Conservation (phyloP, 441 rosid genomes). For the Bruguiera hainesii region DNA sequence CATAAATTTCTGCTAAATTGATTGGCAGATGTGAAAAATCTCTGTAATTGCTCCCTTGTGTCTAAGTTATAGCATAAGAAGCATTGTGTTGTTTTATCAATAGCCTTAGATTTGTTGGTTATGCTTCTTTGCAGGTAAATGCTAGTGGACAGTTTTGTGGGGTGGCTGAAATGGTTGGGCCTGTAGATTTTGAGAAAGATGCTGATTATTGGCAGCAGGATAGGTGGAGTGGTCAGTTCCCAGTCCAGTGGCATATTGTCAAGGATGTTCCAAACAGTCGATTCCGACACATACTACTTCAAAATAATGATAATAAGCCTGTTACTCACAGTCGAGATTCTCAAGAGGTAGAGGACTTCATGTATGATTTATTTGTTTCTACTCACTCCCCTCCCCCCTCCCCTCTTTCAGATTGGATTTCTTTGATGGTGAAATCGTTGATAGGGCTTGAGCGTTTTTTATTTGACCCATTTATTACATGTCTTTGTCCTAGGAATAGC, state of each 20-base stretch:
- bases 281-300: constrained; percentile 62
- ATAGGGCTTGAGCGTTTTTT: too few relatives aligned
- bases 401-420: too few relatives aligned
- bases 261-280: constrained; percentile 77
- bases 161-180: constrained; percentile 75
- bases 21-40: too few relatives aligned
- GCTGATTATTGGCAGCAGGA: constrained; percentile 83
- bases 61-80: neutral
- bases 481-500: too few relatives aligned
- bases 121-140: constrained; percentile 52
- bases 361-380: neutral
- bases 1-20: too few relatives aligned
- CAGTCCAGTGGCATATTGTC: constrained; percentile 69
- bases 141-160: constrained; percentile 89
- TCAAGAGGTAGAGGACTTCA: constrained; percentile 56
- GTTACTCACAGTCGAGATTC: constrained; percentile 84
- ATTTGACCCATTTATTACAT: too few relatives aligned
- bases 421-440: too few relatives aligned
- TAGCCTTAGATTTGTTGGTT: constrained; percentile 8
- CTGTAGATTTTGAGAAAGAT: constrained; percentile 70
- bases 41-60: neutral
- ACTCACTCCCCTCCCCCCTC: too few relatives aligned
- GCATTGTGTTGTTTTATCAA: neutral
- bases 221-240: constrained; percentile 89
- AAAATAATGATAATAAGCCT: constrained; percentile 79